Evolutionary conservation across 2,329 filamentous ascomycete species (phyloP).

Genomic region (Talaromyces sp.): DNA sequence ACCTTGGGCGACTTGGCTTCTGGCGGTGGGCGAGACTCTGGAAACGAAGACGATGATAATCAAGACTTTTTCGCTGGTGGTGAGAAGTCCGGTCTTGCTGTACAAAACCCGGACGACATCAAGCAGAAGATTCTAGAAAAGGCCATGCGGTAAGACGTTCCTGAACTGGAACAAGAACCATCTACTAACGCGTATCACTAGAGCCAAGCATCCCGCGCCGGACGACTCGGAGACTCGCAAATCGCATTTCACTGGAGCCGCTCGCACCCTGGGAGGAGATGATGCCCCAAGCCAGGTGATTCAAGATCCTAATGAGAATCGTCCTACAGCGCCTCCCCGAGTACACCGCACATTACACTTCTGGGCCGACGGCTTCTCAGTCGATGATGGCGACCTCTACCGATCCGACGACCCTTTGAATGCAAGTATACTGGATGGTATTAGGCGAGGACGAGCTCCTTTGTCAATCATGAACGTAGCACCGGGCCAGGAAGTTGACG

Average conservation of each 20-base stretch:
- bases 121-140: constrained; percentile 49
- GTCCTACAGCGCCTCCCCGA: constrained; percentile 42
- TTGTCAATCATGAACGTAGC: constrained; percentile 59
- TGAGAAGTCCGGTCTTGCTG: constrained; percentile 63
- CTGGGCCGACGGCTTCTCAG: constrained; percentile 62
- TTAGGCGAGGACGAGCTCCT: constrained; percentile 59
- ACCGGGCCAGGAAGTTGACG: constrained; percentile 59
- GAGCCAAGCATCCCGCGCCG: constrained; percentile 26
- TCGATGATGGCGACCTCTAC: constrained; percentile 61
- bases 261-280: constrained; percentile 62
- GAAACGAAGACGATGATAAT: constrained; percentile 50
- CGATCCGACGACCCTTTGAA: constrained; percentile 60
- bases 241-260: constrained; percentile 54
- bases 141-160: constrained; percentile 33
- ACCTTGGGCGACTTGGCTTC: constrained; percentile 43
- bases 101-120: constrained; percentile 58
- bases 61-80: constrained; percentile 60
- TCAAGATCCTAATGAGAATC: constrained; percentile 45
- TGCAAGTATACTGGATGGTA: constrained; percentile 56
- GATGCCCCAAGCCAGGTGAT: constrained; percentile 56
- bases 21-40: constrained; percentile 31
- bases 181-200: constrained; percentile 16
- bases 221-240: constrained; percentile 43
- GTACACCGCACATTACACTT: constrained; percentile 58
- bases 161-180: neutral